phyloP scores from a whole-genome alignment of 495 filamentous ascomycete species.

The Talaromyces proteolyticus region DNA sequence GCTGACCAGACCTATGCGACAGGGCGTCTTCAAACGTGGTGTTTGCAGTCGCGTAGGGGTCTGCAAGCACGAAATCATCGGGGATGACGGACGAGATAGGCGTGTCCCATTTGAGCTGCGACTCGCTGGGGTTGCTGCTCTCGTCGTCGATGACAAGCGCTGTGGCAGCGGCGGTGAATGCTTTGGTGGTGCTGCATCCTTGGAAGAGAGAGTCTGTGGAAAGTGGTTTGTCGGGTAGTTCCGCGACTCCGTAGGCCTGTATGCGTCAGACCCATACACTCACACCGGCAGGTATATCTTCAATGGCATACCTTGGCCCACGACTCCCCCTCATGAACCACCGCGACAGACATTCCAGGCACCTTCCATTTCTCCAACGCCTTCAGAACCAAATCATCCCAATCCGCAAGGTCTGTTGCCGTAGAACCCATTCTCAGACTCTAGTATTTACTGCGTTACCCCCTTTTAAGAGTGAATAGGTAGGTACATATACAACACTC shows the following conservation, averaged over 20 bases:
- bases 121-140: conserved; percentile 15
- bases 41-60: conserved; percentile 33
- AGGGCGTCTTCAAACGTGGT: conserved; percentile 45
- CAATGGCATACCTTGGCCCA: conserved; percentile 33
- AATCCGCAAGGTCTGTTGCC: no score
- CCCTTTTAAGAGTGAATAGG: no score
- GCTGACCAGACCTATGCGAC: conserved; percentile 43
- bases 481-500: no score
- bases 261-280: conserved; percentile 4
- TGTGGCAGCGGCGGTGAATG: conserved; percentile 45
- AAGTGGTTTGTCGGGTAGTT: conserved; percentile 29
- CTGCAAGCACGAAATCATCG: conserved; percentile 46
- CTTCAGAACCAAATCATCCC: conserved; percentile 27
- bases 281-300: background rate
- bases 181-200: conserved; percentile 48
- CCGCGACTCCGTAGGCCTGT: conserved; percentile 47
- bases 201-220: conserved; percentile 39
- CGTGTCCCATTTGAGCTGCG: conserved; percentile 41
- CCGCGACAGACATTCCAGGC: conserved; percentile 43
- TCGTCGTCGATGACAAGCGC: conserved; percentile 40
- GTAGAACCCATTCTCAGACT: no score
- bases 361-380: conserved; percentile 40
- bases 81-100: conserved; percentile 42
- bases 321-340: conserved; percentile 36
- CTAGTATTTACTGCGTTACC: no score